phyloP scores from a whole-genome alignment of 164 flowering plant genomes.

The Vitis cinerea region DNA sequence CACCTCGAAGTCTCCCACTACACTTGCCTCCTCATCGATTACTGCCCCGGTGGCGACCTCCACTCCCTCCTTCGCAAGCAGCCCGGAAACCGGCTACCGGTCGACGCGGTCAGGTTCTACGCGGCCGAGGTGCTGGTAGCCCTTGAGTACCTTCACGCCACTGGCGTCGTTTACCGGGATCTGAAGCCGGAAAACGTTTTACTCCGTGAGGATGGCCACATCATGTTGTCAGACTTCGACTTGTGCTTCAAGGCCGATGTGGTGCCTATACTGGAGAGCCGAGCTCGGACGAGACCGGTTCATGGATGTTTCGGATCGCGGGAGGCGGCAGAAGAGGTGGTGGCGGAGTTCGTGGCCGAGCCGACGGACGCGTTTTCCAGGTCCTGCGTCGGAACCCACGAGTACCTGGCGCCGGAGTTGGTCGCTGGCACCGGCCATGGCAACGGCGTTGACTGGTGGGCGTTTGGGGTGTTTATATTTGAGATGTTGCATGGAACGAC shows the following conservation, averaged over 20 bases:
- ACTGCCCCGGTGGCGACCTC: conserved; percentile 77
- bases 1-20: conserved; percentile 68
- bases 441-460: conserved; percentile 96
- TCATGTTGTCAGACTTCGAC: conserved; percentile 58
- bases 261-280: conserved; percentile 34
- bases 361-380: conserved; percentile 66
- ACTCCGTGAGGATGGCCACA: conserved; percentile 46
- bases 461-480: conserved; percentile 79
- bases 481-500: conserved; percentile 78
- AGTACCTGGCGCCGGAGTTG: conserved; percentile 88
- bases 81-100: conserved; percentile 44
- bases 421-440: conserved; percentile 74
- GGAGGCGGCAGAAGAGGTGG: conserved; percentile 7
- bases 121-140: conserved; percentile 54
- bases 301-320: conserved; percentile 14
- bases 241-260: conserved; percentile 67
- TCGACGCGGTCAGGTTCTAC: conserved; percentile 47
- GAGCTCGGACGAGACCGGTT: neutral
- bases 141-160: conserved; percentile 44
- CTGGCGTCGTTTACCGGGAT: conserved; percentile 51
- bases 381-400: conserved; percentile 89
- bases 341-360: conserved; percentile 73
- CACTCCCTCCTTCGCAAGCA: conserved; percentile 53
- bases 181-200: conserved; percentile 54
- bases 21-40: conserved; percentile 75